Base-by-base conservation (phyloP, 2,329 filamentous ascomycete genomes). In the Annulohypoxylon truncatum region DNA sequence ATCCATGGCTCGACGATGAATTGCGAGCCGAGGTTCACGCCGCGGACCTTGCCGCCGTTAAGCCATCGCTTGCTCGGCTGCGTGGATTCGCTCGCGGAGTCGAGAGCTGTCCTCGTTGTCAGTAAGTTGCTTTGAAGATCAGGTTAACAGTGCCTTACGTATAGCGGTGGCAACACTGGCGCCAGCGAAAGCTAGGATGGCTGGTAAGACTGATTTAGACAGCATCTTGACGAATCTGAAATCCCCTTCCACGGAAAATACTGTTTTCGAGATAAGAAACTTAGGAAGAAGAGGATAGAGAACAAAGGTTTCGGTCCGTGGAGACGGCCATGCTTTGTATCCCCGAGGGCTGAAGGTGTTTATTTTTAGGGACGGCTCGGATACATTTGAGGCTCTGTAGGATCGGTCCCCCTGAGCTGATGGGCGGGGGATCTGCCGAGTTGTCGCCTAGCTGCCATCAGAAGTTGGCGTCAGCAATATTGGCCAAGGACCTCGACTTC, bases 1-100 rank as follows among this genome's bases (percentile, higher is more conserved):
- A 85, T 82, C 83, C 83, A 85, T n/a, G 80, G 81, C 72, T 85
- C 83, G 38, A 84, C 73, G 57, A 85, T 76, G 70, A 85, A 85
- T n/a, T 81, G 78, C 1, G 81, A 81, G 20, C 83, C 82, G n/a
- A 85, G 76, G 66, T 85, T 85, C 26, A 86, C 83, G 18, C 83
- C 83, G 7, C 74, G 70, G 42, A 75, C 64, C 61, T 74, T 74
- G 44, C 38, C 42, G 9, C 29, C 31, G 1, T 54, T 52, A 4
- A 68, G 46, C 66, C 66, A 68, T 60, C 66, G 58, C 26, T 13
- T 68, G 47, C 26, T 63, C 12, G 33, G 28, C 10, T 18, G 53
- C 1, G 31, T 22, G 7, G 54, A 38, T 8, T 55, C 51, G 26
- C 20, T 22, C 2, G 47, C 20, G 1, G 46, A 53, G n/a, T 63